phyloP scores from a whole-genome alignment of 805 yeast genomes.

The Lachancea lanzarotensis region DNA sequence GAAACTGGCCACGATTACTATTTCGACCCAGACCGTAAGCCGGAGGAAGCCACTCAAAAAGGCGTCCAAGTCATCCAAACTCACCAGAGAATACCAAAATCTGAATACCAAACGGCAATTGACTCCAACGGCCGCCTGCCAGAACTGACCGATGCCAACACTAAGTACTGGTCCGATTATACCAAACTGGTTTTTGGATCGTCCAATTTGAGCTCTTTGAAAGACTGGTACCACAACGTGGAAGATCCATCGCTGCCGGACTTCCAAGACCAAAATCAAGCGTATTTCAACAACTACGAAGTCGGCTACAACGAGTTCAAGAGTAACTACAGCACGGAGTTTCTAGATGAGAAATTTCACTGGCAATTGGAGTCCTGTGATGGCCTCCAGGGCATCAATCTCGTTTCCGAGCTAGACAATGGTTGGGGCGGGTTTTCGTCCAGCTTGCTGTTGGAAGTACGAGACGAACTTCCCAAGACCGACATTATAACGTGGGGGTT shows the following conservation, averaged over 20 bases:
- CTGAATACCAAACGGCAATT: constrained; percentile 56
- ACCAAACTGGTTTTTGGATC: constrained; percentile 63
- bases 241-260: constrained; percentile 26
- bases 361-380: constrained; percentile 70
- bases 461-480: constrained; percentile 61
- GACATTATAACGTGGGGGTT: constrained; percentile 44
- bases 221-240: constrained; percentile 48
- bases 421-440: constrained; percentile 80
- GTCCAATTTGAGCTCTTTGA: constrained; percentile 44
- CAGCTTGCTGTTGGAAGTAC: constrained; percentile 44
- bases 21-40: constrained; percentile 6
- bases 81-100: constrained; percentile 38
- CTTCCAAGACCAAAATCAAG: constrained; percentile 19
- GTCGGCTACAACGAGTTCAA: constrained; percentile 59
- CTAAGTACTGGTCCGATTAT: constrained; percentile 77
- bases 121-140: constrained; percentile 41
- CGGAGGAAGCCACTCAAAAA: constrained; percentile 9
- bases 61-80: constrained; percentile 29
- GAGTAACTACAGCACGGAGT: constrained; percentile 37
- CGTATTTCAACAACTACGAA: constrained; percentile 40
- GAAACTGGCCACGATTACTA: constrained; percentile 20
- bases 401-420: constrained; percentile 63
- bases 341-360: constrained; percentile 55
- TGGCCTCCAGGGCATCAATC: constrained; percentile 59
- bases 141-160: constrained; percentile 35